Evolutionary conservation across 148 eudicot species (phyloP), one percentile per base, ranked within the genome.

Genomic region (Rhododendron kiyosumense): DNA sequence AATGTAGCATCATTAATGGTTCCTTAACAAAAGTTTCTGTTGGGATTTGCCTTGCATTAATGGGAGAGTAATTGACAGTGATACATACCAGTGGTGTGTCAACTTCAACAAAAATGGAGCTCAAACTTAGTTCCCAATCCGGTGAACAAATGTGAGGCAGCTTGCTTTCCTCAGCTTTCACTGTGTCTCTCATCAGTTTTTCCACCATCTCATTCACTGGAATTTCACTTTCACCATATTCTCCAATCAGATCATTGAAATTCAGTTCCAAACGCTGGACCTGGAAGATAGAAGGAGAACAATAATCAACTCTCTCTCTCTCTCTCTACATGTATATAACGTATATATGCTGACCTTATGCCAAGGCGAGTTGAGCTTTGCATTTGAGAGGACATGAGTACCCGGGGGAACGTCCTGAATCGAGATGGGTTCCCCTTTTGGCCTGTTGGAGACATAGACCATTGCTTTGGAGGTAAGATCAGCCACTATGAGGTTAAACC

Each of bases 361-460:
- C 94, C 95, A 94, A 8, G 95, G 94, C 22, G 97, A 90, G 86
- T 93, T 91, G 49, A 93, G 94, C 77, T 83, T 90, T 22, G 93
- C 94, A 86, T 94, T 94, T 0, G 95, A 87, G 74, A 94, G 94
- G 14, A 94, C 97, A 88, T 94, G 97, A 26, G 89, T 88, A 15
- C 94, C 97, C 0, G 94, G 94, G 63, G 89, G 86, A 22, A 94
- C 93, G 18, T 89, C 89, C 81, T 91, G 91, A 63, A 93, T 85
- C 15, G 75, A 75, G 34, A 85, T n/a, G 12, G 89, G 52, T 34
- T 89, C 92, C 32, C 91, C 95, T 73, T 89, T 89, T 0, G 94
- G 91, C 84, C 94, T 91, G 89, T 94, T 94, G 71, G 94, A 87
- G 18, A 94, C 83, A 86, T 94, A 94, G 76, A 94, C 87, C 98